Percentiles rank a stretch among this genome's conserved stretches.
phyloP scores from a whole-genome alignment of 2,329 filamentous ascomycete genomes.

The Thielaviopsis musarum region DNA sequence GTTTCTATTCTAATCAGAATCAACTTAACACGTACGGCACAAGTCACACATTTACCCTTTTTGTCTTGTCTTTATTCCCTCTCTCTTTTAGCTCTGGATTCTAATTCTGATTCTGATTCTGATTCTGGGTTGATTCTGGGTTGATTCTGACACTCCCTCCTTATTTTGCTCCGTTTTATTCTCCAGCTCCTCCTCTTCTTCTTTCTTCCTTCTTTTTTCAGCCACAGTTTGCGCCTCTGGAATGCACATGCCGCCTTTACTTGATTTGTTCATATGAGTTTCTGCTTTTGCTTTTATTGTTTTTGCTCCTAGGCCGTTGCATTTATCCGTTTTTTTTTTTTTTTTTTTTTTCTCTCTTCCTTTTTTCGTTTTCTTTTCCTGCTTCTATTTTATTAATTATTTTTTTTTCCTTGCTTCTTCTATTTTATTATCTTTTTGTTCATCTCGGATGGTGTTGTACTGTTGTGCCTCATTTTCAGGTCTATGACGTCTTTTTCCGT shows the following conservation, averaged over 20 bases:
- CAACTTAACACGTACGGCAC: not conserved
- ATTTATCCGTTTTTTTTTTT: no score
- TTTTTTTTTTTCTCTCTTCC: not conserved
- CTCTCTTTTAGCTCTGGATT: not conserved
- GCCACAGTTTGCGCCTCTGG: slow-evolving; percentile 3
- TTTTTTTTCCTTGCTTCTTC: not conserved
- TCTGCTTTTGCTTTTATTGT: not conserved
- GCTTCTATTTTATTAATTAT: not conserved
- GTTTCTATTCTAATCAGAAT: not conserved
- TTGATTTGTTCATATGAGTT: not conserved
- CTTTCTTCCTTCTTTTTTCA: not conserved
- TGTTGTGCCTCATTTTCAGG: not conserved
- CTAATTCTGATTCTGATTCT: not conserved
- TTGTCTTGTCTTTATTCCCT: not conserved
- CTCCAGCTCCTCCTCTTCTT: not conserved
- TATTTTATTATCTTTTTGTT: no score
- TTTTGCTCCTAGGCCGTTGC: not conserved
- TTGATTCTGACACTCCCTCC: not conserved
- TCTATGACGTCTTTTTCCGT: not conserved
- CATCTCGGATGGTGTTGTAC: no score
- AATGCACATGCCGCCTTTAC: slow-evolving; percentile 5
- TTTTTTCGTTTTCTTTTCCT: not conserved
- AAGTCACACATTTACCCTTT: not conserved
- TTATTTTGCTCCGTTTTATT: not conserved
- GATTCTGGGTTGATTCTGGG: not conserved